Base-by-base conservation (phyloP, 352 stramenopile genomes). In the Pythium volutum region DNA sequence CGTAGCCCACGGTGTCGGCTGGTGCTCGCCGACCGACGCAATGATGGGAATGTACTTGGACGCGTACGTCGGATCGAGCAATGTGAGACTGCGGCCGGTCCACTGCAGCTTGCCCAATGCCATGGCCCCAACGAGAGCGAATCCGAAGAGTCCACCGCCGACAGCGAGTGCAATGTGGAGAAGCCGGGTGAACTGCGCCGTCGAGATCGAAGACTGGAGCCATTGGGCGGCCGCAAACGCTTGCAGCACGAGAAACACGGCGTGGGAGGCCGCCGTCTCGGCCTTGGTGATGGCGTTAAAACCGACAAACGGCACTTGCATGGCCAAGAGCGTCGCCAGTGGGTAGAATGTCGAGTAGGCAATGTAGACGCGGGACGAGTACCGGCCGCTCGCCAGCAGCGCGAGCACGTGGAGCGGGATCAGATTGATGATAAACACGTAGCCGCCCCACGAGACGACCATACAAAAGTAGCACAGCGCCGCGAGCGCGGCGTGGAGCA, bases 391-490 rank as follows among this genome's bases (percentile, higher is more conserved):
- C 4, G 98, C 54, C 14, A 99, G 74, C 25, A 99, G 69, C 38
- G 78, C 68, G 9, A 98, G 73, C 16, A 97, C 91, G 73, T 99
- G 95, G 25, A 98, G 89, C 29, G 95, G 97, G 38, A 99, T 87
- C 41, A 99, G 82, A 75, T 99, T 99, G 72, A 99, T 90, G 46
- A 99, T 98, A 77, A 99, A 99, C 29, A 99, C 94, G 73, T 99
- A 99, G 52, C 97, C 97, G 66, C 97, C 97, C 97, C 97, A 99
- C 1, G 95, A 95, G 7, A 97, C 79, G 15, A 97, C 96, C 91
- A 98, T 98, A 67, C 96, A 96, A 69, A 99, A 98, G 71, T 99
- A 99, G 3, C 83, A 77, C 23, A 99, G 70, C 67, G 86, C 80
- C 15, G 72, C 69, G 4, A 70, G 27, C 2, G 67, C 80, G 8